These are phyloP conservation scores for Boletus coccyginus DNA, from an alignment of 768 basidiomycete species.

Conservation along the genomic window DNA sequence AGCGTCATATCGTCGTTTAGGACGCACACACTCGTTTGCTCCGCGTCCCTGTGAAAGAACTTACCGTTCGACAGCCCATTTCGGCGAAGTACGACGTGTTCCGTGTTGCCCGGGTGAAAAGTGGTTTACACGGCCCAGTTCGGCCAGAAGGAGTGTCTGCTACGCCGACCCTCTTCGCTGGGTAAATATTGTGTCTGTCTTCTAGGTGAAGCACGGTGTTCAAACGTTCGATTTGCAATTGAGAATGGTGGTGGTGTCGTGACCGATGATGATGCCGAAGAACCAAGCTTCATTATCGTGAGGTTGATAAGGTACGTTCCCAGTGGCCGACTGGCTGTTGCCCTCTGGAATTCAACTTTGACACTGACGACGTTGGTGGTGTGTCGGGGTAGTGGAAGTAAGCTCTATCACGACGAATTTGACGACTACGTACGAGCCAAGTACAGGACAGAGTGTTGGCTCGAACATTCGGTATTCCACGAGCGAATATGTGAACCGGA, in stretches of 20 bases:
- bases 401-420: slow-evolving; percentile 56
- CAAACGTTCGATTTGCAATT: slow-evolving; percentile 57
- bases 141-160: not conserved
- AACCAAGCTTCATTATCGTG: slow-evolving; percentile 66
- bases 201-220: slow-evolving; percentile 63
- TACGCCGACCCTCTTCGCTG: slow-evolving; percentile 45
- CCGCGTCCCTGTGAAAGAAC: slow-evolving; percentile 30
- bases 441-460: slow-evolving; percentile 91
- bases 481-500: slow-evolving; percentile 66
- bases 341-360: not conserved
- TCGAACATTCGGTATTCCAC: slow-evolving; percentile 80
- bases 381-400: slow-evolving; percentile 59
- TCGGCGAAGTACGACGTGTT: slow-evolving; percentile 37
- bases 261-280: slow-evolving; percentile 41
- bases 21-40: slow-evolving; percentile 65
- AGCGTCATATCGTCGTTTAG: slow-evolving; percentile 57
- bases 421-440: slow-evolving; percentile 45
- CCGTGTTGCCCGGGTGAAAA: slow-evolving; percentile 12
- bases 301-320: slow-evolving; percentile 64
- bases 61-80: slow-evolving; percentile 43
- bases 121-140: slow-evolving; percentile 1
- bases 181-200: slow-evolving; percentile 57
- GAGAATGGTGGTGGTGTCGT: slow-evolving; percentile 57
- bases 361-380: not conserved
- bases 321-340: not conserved